Evolutionary conservation across 768 basidiomycete species (phyloP), one percentile per base, ranked within the genome.

Genomic region (Naganishia kalamii): DNA sequence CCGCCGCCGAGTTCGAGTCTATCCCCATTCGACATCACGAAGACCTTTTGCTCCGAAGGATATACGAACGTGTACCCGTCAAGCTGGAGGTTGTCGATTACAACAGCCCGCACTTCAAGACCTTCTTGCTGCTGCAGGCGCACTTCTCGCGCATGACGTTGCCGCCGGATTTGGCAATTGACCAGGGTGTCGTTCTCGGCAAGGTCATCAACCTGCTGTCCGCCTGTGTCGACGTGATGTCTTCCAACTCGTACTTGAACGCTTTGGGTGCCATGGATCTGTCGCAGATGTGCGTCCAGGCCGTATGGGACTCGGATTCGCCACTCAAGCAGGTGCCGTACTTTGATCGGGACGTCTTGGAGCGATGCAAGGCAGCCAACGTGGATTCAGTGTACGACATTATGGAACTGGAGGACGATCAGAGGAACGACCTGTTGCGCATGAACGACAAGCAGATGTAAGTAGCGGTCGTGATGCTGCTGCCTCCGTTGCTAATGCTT

Each of bases 241-340:
- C 90, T 2, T 92, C 90, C 37, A 97, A 96, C 73, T 92, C 89
- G 1, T 94, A 88, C 88, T 78, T 98, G 71, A 93, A 86, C 72
- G 96, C 94, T 0, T 80, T 97, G 25, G 89, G 92, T 33, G 93
- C 93, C 0, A 98, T 98, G 96, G 94, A 99, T 78, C 79, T 98
- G 50, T 90, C 90, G 10, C 96, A 98, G 78, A 98, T 98, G 94
- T 93, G 91, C 78, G 90, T 97, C 4, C 96, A 98, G 77, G 92
- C 89, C 0, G 86, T 94, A 79, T 98, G 96, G 96, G 94, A 99
- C 75, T 88, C 86, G 11, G 96, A 99, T 77, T 92, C 90, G 40
- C 92, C 93, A 0, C 79, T 98, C 70, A 92, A 89, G 74, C 94
- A 99, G 77, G 88, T 99, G 46, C 96, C 96, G 11, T 92, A 96